phyloP scores from a whole-genome alignment of 352 stramenopile species.

The Pythium chondricola region DNA sequence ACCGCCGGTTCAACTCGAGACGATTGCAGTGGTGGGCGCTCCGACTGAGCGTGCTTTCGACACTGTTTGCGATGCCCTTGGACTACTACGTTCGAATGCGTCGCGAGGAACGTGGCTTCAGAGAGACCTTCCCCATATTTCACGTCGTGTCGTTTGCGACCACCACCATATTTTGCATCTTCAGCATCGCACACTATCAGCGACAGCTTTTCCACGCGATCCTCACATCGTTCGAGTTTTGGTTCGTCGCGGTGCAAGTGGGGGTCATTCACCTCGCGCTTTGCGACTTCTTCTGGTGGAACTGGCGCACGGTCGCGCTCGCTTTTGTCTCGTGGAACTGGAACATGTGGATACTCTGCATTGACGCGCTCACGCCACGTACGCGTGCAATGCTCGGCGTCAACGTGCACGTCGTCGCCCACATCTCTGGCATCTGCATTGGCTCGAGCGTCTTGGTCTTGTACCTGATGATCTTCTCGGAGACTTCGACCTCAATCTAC shows the following conservation, averaged over 20 bases:
- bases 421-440: conserved; percentile 1
- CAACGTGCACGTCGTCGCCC: not conserved
- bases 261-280: not conserved
- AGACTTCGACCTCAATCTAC: not conserved
- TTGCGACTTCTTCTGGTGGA: conserved; percentile 10
- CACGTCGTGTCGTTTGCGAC: not conserved
- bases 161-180: not conserved
- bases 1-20: not conserved
- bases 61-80: not conserved
- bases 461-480: conserved; percentile 6
- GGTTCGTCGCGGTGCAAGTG: conserved; percentile 7
- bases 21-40: not conserved
- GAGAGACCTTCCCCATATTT: too few species aligned
- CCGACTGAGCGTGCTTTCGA: not conserved
- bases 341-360: conserved; percentile 6
- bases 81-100: not conserved
- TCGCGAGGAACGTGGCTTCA: too few species aligned
- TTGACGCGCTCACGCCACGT: conserved; percentile 7
- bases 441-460: not conserved
- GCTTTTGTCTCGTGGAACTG: conserved; percentile 7
- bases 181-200: conserved; percentile 3
- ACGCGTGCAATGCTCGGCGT: conserved; percentile 7
- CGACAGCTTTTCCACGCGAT: not conserved
- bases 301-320: not conserved
- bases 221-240: conserved; percentile 13